Evolutionary conservation across 169 alveolate species (phyloP).

Genomic region (Amoebophrya sp.): DNA sequence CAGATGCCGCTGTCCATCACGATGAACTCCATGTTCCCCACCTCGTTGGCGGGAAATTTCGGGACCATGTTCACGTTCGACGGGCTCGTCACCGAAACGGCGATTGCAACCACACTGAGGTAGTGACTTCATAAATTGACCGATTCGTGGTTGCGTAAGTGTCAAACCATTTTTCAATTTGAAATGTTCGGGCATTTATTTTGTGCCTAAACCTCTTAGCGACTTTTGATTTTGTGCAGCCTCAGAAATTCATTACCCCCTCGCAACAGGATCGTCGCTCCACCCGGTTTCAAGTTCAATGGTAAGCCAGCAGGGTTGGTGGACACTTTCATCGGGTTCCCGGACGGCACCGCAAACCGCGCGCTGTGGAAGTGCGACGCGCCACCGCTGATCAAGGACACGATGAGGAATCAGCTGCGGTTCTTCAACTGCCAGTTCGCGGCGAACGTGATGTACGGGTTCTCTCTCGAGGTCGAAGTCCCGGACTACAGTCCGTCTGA

Average conservation of each 20-base stretch:
- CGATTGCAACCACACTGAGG: not conserved
- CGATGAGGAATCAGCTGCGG: not conserved
- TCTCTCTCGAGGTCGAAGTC: not conserved
- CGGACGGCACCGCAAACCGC: not conserved
- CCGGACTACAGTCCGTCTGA: not conserved
- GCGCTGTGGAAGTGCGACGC: slow-evolving; percentile 15
- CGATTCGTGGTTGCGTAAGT: too few relatives aligned
- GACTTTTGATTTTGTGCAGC: too few relatives aligned
- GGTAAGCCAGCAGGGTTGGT: not conserved
- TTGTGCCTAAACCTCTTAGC: too few relatives aligned
- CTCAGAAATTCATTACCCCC: too few relatives aligned
- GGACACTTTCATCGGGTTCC: slow-evolving; percentile 9
- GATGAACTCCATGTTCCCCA: not conserved
- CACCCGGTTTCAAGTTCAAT: slow-evolving; percentile 9
- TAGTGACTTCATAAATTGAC: too few relatives aligned
- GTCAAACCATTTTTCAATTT: too few relatives aligned
- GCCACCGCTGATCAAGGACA: not conserved
- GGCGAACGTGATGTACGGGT: slow-evolving; percentile 16
- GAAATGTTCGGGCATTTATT: too few relatives aligned
- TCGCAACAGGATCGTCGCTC: slow-evolving; percentile 9
- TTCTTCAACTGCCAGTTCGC: not conserved
- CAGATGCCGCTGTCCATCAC: not conserved
- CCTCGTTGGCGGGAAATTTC: not conserved
- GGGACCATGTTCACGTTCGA: not conserved
- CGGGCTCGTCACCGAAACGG: not conserved